Conservation (phyloP, 1,139 yeast species). For the Kodamaea anthophila region DNA sequence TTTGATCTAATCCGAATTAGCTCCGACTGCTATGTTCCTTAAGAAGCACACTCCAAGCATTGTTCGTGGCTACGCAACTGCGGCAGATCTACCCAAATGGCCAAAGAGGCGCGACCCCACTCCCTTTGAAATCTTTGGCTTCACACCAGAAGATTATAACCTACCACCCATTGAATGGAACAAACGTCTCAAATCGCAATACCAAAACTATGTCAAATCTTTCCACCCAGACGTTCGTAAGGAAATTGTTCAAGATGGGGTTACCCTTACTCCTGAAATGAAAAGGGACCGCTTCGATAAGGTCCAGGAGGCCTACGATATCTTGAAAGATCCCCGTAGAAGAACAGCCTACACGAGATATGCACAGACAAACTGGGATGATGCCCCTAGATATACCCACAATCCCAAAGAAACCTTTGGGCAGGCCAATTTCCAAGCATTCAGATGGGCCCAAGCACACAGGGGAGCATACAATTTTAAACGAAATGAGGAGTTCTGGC, state of each 20-base stretch:
- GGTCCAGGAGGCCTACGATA: slow-evolving; percentile 67
- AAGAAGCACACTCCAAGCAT: too few relatives aligned
- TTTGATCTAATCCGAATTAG: too few relatives aligned
- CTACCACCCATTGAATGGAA: slow-evolving; percentile 31
- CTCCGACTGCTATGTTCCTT: too few relatives aligned
- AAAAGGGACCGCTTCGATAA: slow-evolving; percentile 62
- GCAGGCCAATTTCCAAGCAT: slow-evolving; percentile 18
- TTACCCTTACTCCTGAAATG: slow-evolving; percentile 25
- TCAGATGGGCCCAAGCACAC: slow-evolving; percentile 37
- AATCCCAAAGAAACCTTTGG: slow-evolving; percentile 9
- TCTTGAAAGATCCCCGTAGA: slow-evolving; percentile 52
- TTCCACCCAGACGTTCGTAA: slow-evolving; percentile 77
- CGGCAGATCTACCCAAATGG: slow-evolving; percentile 33
- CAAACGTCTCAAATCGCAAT: slow-evolving; percentile 45
- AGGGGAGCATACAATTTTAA: slow-evolving; percentile 25
- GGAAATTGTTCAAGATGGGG: slow-evolving; percentile 22
- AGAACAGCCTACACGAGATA: slow-evolving; percentile 29
- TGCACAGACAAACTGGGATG: slow-evolving; percentile 22
- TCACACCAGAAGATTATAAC: slow-evolving; percentile 19
- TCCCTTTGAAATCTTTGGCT: slow-evolving; percentile 69
- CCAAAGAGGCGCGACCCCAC: slow-evolving; percentile 55
- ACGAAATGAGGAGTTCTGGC: slow-evolving; percentile 49
- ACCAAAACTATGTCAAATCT: slow-evolving; percentile 62
- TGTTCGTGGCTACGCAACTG: slow-evolving; percentile 2
- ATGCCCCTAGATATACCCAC: slow-evolving; percentile 9